Percentiles rank a stretch among this genome's conserved stretches.
These are phyloP conservation scores for Parmelia sp. DNA, from an alignment of 495 filamentous ascomycete species.

Conservation along the genomic window DNA sequence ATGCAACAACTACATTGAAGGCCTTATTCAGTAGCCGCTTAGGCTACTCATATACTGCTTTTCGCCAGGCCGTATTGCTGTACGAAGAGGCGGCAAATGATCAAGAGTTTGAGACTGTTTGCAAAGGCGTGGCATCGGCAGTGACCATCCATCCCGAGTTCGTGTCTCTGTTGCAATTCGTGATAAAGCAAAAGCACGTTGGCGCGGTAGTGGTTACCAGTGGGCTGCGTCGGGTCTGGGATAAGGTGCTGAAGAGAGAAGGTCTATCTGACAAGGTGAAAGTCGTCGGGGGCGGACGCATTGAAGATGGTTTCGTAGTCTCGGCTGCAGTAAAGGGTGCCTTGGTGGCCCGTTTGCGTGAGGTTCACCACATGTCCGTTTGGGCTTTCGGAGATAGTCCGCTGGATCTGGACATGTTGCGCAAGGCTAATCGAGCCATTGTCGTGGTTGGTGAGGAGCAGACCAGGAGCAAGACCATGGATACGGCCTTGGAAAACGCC, in stretches of 20 bases:
- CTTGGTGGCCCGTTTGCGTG: slow-evolving; percentile 40
- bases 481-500: slow-evolving; percentile 37
- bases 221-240: slow-evolving; percentile 53
- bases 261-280: slow-evolving; percentile 41
- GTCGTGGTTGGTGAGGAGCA: slow-evolving; percentile 51
- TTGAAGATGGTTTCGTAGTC: slow-evolving; percentile 47
- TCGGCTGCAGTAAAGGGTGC: slow-evolving; percentile 47
- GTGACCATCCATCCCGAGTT: slow-evolving; percentile 49
- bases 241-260: slow-evolving; percentile 44
- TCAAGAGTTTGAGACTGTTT: slow-evolving; percentile 43
- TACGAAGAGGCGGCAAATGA: slow-evolving; percentile 46
- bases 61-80: slow-evolving; percentile 50
- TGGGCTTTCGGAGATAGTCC: slow-evolving; percentile 61
- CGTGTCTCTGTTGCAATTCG: slow-evolving; percentile 36
- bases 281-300: slow-evolving; percentile 51
- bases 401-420: slow-evolving; percentile 55
- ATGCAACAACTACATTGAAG: slow-evolving; percentile 35
- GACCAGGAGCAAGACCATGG: slow-evolving; percentile 53
- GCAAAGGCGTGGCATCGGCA: slow-evolving; percentile 39
- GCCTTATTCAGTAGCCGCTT: slow-evolving; percentile 44
- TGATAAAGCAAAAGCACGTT: slow-evolving; percentile 36
- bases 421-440: slow-evolving; percentile 47
- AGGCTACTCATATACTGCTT: slow-evolving; percentile 51
- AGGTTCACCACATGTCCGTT: slow-evolving; percentile 36
- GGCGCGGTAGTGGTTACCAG: slow-evolving; percentile 52